These are phyloP conservation scores for Vitis riparia DNA, from an alignment of 164 flowering plant species.

Conservation along the genomic window DNA sequence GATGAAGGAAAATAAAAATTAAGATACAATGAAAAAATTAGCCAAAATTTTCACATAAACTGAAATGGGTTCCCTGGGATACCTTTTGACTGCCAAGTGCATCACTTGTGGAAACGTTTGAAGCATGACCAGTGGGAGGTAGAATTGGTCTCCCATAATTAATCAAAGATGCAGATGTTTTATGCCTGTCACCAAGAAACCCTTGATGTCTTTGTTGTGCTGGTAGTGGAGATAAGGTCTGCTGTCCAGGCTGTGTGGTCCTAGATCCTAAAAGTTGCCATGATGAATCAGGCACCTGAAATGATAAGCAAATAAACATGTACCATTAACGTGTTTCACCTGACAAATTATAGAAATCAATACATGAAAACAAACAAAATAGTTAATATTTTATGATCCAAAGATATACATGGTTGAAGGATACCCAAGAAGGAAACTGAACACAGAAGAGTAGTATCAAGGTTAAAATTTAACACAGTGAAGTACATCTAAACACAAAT, in stretches of 20 bases:
- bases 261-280: slow-evolving; percentile 52
- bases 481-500: too few relatives aligned
- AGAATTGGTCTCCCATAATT: slow-evolving; percentile 47
- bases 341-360: too few relatives aligned
- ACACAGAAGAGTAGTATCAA: too few relatives aligned
- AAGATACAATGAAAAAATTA: neutral
- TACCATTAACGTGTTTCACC: too few relatives aligned
- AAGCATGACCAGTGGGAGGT: slow-evolving; percentile 46
- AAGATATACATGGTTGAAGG: too few relatives aligned
- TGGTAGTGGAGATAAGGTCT: slow-evolving; percentile 51
- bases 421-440: too few relatives aligned
- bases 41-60: neutral
- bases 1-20: neutral
- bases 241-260: slow-evolving; percentile 45
- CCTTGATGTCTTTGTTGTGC: slow-evolving; percentile 63
- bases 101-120: slow-evolving; percentile 36
- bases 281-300: slow-evolving; percentile 20
- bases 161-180: slow-evolving; percentile 31
- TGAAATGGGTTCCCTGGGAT: slow-evolving; percentile 2
- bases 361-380: too few relatives aligned
- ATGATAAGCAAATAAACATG: slow-evolving; percentile 17
- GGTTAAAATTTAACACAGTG: too few relatives aligned
- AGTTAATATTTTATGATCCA: too few relatives aligned
- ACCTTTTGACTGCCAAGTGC: slow-evolving; percentile 56
- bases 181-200: slow-evolving; percentile 63